Percentiles rank a stretch among this genome's conserved stretches.
Evolutionary conservation across 1,139 yeast species (phyloP).

Genomic region (Yamadazyma atlantica): DNA sequence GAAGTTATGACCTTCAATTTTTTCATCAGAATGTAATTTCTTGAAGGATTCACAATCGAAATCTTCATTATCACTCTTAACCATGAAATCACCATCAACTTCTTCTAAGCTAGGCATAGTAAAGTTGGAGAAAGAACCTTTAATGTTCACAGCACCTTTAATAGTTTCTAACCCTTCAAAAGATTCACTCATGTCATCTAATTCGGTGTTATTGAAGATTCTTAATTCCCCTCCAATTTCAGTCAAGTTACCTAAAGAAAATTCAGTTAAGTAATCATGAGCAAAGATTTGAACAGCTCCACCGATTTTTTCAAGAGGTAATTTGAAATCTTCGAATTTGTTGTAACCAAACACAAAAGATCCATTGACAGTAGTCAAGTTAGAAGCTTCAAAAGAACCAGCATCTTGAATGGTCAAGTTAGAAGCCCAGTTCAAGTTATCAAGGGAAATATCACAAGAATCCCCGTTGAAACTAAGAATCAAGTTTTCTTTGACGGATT

Average conservation of each 20-base stretch:
- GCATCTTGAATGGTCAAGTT: constrained; percentile 49
- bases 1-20: constrained; percentile 48
- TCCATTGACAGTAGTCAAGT: constrained; percentile 44
- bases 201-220: constrained; percentile 43
- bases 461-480: constrained; percentile 46
- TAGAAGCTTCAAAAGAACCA: constrained; percentile 27
- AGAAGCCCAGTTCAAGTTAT: constrained; percentile 42
- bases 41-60: constrained; percentile 40
- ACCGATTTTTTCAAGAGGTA: constrained; percentile 38
- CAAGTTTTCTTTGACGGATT: constrained; percentile 35
- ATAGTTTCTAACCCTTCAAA: constrained; percentile 33
- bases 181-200: constrained; percentile 32
- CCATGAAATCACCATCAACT: constrained; percentile 46
- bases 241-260: constrained; percentile 29
- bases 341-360: constrained; percentile 43
- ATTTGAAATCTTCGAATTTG: constrained; percentile 32
- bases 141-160: constrained; percentile 45
- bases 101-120: constrained; percentile 36
- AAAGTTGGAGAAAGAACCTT: constrained; percentile 41
- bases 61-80: constrained; percentile 37
- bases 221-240: constrained; percentile 46
- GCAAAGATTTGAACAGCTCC: constrained; percentile 44
- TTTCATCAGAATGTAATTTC: constrained; percentile 29
- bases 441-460: constrained; percentile 38
- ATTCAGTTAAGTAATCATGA: constrained; percentile 39